These are phyloP conservation scores for Debaryomyces udenii DNA, from an alignment of 1,139 yeast species.

Conservation along the genomic window DNA sequence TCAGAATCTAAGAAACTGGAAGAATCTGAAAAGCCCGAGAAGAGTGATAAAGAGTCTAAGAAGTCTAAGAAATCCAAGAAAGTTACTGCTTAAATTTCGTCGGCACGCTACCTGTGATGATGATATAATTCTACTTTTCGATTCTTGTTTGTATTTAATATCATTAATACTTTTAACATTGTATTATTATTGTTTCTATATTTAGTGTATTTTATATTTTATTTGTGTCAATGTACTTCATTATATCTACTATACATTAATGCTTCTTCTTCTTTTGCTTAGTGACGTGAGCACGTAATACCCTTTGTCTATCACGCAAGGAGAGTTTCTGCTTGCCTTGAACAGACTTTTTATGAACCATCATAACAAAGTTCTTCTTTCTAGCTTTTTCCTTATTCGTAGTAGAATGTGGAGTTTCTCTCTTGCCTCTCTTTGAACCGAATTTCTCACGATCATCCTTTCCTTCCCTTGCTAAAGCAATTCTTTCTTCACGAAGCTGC, in stretches of 20 bases:
- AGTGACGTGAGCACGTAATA: constrained; percentile 79
- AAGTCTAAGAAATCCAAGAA: constrained; percentile 29
- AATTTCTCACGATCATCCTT: constrained; percentile 89
- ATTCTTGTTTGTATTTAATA: constrained; percentile 11
- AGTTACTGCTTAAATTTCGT: not conserved
- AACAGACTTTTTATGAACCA: constrained; percentile 91
- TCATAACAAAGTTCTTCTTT: constrained; percentile 98
- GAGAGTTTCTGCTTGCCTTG: constrained; percentile 93
- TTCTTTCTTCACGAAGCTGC: constrained; percentile 85
- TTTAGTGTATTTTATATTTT: constrained; percentile 6
- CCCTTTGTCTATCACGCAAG: constrained; percentile 85
- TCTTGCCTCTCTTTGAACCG: constrained; percentile 84
- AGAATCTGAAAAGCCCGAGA: constrained; percentile 15
- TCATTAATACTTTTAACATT: constrained; percentile 9
- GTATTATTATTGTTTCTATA: constrained; percentile 13
- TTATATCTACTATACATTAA: constrained; percentile 20
- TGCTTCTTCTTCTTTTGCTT: constrained; percentile 88
- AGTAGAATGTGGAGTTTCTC: constrained; percentile 80
- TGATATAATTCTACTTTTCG: constrained; percentile 1
- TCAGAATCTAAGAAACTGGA: constrained; percentile 16
- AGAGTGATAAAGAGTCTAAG: constrained; percentile 22
- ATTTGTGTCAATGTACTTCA: not conserved
- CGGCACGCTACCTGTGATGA: too few relatives aligned
- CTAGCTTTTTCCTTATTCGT: constrained; percentile 95
- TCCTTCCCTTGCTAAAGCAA: constrained; percentile 86